Evolutionary conservation across 75 land plant genomes (phyloP).

Genomic region (Cunninghamia lanceolata): DNA sequence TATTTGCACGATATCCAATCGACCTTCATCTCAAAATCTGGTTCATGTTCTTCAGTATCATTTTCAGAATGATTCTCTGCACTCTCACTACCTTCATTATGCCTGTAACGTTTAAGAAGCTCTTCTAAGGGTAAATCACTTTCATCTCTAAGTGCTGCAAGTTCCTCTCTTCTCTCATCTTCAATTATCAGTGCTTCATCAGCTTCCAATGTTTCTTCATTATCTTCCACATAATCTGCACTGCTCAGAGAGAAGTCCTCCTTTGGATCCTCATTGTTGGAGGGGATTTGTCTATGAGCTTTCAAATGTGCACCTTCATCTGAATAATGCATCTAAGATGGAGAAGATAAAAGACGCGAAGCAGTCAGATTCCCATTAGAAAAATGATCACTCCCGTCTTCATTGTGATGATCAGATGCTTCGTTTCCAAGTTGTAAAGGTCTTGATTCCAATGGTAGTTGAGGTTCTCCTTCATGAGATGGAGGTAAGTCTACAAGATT

Average conservation of each 20-base stretch:
- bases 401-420: neutral
- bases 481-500: constrained; percentile 57
- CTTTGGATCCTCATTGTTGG: neutral
- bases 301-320: neutral
- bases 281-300: neutral
- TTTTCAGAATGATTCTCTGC: too few species aligned
- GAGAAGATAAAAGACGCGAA: neutral
- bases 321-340: neutral
- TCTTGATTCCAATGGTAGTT: neutral
- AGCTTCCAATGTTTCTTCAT: constrained; percentile 86
- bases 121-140: constrained; percentile 87
- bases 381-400: neutral
- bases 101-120: constrained; percentile 62
- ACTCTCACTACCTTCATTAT: constrained; percentile 43
- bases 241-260: neutral
- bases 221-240: constrained; percentile 65
- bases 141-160: constrained; percentile 76
- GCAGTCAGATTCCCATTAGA: neutral
- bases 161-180: constrained; percentile 81
- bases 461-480: constrained; percentile 10
- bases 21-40: too few species aligned
- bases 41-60: too few species aligned
- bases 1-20: too few species aligned
- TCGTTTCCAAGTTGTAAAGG: neutral
- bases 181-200: constrained; percentile 95